Conservation (phyloP, 2,329 filamentous ascomycete species). For the Orbilia javanica region DNA sequence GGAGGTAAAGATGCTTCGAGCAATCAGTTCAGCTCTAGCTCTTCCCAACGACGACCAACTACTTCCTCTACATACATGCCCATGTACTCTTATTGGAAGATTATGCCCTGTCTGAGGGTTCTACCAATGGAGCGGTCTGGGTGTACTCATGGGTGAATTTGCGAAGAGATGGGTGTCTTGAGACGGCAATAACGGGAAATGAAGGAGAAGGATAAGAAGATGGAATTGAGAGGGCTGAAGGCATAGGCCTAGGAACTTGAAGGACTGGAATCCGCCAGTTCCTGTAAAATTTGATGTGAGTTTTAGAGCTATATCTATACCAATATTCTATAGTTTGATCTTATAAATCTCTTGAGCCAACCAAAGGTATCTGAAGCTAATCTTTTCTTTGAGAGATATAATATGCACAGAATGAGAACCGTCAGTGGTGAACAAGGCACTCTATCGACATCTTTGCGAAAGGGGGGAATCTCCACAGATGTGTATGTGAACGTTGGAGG, state of each 20-base stretch:
- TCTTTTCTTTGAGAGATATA: neutral
- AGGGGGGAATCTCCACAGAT: neutral
- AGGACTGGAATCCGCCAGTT: slow-evolving; percentile 35
- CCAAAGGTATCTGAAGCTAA: neutral
- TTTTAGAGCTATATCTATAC: neutral
- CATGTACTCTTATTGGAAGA: too few relatives aligned
- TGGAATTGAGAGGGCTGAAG: slow-evolving; percentile 18
- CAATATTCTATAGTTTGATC: neutral
- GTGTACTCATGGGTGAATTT: too few relatives aligned
- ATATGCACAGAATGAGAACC: slow-evolving; percentile 16
- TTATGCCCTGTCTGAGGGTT: slow-evolving; percentile 13
- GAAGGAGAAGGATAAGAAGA: slow-evolving; percentile 20
- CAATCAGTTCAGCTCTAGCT: too few relatives aligned
- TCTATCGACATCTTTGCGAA: slow-evolving; percentile 25
- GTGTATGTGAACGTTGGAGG: neutral
- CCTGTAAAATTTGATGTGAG: slow-evolving; percentile 22
- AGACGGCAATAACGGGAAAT: neutral
- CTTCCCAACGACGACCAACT: too few relatives aligned
- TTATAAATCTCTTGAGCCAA: neutral
- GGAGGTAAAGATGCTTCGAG: too few relatives aligned
- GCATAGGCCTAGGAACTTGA: neutral
- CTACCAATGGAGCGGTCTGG: too few relatives aligned
- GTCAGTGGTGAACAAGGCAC: slow-evolving; percentile 32
- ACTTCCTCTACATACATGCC: too few relatives aligned
- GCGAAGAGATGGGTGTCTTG: neutral